Percentiles rank a stretch among this genome's conserved stretches.
These are phyloP conservation scores for Neurospora terricola DNA, from an alignment of 495 filamentous ascomycete genomes.

Conservation along the genomic window DNA sequence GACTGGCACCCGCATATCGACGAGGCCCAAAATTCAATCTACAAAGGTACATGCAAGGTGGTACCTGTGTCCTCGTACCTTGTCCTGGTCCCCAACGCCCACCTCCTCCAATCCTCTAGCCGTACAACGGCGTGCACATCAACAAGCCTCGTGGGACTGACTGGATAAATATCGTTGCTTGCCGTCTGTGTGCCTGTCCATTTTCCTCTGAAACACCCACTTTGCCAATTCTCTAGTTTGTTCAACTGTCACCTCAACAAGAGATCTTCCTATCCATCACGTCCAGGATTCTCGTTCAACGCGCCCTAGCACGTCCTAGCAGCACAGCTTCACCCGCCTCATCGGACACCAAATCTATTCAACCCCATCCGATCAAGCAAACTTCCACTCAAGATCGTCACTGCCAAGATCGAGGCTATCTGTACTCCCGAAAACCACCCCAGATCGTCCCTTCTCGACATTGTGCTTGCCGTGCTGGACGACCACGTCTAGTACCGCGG, in stretches of 20 bases:
- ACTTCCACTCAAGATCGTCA: not conserved
- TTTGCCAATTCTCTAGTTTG: conserved; percentile 12
- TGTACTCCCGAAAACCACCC: not conserved
- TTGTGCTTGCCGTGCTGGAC: not conserved
- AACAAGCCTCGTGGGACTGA: conserved; percentile 17
- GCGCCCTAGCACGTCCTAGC: not conserved
- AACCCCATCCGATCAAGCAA: not conserved
- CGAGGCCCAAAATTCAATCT: not conserved
- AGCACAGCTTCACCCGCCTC: not conserved
- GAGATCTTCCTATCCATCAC: conserved; percentile 10
- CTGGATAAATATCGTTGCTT: conserved; percentile 25
- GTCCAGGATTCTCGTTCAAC: conserved; percentile 5
- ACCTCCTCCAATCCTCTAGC: conserved; percentile 1
- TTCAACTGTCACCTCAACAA: conserved; percentile 1
- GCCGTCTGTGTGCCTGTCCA: conserved; percentile 12
- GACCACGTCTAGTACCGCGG: not conserved
- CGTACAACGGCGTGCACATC: conserved; percentile 12
- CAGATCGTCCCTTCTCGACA: not conserved
- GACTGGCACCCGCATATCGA: not conserved
- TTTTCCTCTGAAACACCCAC: conserved; percentile 14
- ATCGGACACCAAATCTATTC: not conserved
- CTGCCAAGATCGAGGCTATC: not conserved
- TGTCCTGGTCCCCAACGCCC: not conserved
- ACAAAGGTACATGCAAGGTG: not conserved
- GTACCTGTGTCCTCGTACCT: not conserved